Evolutionary conservation across 108 stramenopile species (phyloP).

Genomic region (Cyclotella atomus): DNA sequence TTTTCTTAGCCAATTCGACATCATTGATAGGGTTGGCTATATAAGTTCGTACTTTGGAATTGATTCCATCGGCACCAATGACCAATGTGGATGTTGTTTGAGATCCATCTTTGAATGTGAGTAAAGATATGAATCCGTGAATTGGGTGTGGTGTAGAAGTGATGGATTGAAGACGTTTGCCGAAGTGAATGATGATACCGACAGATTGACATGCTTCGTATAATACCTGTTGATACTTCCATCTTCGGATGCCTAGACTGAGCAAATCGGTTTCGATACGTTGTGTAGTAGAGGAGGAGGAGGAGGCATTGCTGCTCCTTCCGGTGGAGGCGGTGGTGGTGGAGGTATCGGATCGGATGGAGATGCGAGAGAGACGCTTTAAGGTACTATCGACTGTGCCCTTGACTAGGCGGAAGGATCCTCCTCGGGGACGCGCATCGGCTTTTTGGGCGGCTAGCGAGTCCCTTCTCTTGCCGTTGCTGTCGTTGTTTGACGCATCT

Average conservation of each 20-base stretch:
- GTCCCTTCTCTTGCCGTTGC: no score
- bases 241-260: conserved; percentile 65
- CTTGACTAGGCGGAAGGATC: conserved; percentile 9
- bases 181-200: conserved; percentile 60
- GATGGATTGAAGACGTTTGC: conserved; percentile 37
- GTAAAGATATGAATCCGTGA: background rate
- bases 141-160: background rate
- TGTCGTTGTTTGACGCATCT: no score
- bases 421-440: conserved; percentile 31
- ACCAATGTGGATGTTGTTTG: conserved; percentile 34
- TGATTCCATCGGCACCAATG: conserved; percentile 71
- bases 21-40: conserved; percentile 33
- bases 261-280: conserved; percentile 46
- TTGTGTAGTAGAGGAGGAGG: no score
- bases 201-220: conserved; percentile 44
- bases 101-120: conserved; percentile 61
- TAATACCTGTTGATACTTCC: conserved; percentile 60
- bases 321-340: background rate
- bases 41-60: conserved; percentile 60
- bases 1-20: background rate
- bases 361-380: no score
- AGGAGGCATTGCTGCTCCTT: background rate
- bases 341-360: background rate
- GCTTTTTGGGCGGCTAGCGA: background rate
- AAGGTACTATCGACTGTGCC: background rate